A percentile compares a stretch with the other conserved stretches of the same genome.
These are phyloP conservation scores for Trypanosoma avium DNA, from an alignment of 208 protist genomes.

Conservation along the genomic window DNA sequence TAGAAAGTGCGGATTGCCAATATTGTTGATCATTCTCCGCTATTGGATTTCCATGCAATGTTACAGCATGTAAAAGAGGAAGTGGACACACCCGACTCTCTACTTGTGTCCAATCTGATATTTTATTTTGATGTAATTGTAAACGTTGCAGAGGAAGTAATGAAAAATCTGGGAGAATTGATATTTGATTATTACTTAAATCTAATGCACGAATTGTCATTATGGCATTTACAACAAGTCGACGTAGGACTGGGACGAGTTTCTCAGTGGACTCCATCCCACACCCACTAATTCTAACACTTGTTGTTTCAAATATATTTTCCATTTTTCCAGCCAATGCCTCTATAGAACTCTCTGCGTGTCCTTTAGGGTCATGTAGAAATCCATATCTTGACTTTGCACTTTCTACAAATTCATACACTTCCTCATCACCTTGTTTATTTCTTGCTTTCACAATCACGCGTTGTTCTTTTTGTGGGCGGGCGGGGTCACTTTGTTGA, in stretches of 20 bases:
- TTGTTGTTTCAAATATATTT: conserved; percentile 54
- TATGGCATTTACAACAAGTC: conserved; percentile 70
- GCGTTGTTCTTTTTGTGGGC: conserved; percentile 26
- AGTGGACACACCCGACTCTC: conserved; percentile 63
- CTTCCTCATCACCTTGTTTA: conserved; percentile 86
- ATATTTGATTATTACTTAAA: conserved; percentile 73
- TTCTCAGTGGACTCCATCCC: conserved; percentile 51
- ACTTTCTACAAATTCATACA: conserved; percentile 76
- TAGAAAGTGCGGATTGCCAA: conserved; percentile 51
- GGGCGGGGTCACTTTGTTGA: conserved; percentile 60
- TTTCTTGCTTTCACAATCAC: conserved; percentile 86
- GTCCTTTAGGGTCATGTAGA: conserved; percentile 20
- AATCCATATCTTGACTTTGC: conserved; percentile 41
- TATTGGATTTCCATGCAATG: conserved; percentile 86
- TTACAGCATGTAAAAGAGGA: conserved; percentile 53
- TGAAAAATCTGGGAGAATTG: conserved; percentile 54
- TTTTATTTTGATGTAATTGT: conserved; percentile 74
- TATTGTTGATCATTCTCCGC: conserved; percentile 59
- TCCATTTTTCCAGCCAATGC: conserved; percentile 24
- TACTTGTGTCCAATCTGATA: conserved; percentile 70
- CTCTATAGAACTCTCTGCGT: conserved; percentile 9
- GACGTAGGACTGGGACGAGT: conserved; percentile 64
- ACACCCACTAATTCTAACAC: conserved; percentile 68
- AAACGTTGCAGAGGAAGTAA: conserved; percentile 72
- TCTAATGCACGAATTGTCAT: conserved; percentile 77